phyloP scores from a whole-genome alignment of 2,329 filamentous ascomycete genomes.

The Hypomyces perniciosus region DNA sequence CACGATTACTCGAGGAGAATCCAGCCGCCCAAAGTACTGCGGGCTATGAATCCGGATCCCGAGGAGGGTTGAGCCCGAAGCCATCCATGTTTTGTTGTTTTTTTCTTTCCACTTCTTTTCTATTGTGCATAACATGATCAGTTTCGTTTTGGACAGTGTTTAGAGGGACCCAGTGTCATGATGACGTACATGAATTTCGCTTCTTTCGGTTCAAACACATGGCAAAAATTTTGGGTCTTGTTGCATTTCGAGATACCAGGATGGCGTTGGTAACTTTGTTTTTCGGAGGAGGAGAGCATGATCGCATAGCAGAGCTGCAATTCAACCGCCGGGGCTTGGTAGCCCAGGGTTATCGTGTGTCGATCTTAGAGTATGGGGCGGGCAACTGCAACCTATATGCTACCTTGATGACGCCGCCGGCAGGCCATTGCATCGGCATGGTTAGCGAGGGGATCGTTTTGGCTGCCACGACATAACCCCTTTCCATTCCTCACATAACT shows the following conservation, averaged over 20 bases:
- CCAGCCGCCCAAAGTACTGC: conserved; percentile 50
- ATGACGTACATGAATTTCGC: conserved; percentile 29
- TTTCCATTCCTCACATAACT: too few species aligned
- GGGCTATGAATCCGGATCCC: conserved; percentile 58
- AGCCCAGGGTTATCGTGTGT: not conserved
- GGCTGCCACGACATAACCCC: not conserved
- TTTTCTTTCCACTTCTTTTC: conserved; percentile 1
- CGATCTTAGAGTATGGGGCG: not conserved
- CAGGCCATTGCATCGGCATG: not conserved
- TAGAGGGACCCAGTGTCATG: conserved; percentile 23
- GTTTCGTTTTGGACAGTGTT: conserved; percentile 16
- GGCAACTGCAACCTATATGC: not conserved
- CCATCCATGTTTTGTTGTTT: not conserved
- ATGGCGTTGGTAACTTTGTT: conserved; percentile 29
- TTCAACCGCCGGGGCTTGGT: not conserved
- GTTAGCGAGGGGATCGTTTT: not conserved
- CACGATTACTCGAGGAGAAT: conserved; percentile 60
- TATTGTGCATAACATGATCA: conserved; percentile 3
- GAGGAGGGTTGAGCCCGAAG: conserved; percentile 11
- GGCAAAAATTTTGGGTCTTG: conserved; percentile 17
- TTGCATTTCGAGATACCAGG: conserved; percentile 36
- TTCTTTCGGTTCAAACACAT: conserved; percentile 18
- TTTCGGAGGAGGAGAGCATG: conserved; percentile 17
- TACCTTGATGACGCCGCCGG: not conserved
- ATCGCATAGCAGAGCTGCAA: conserved; percentile 2